A percentile compares a stretch with the other conserved stretches of the same genome.
Evolutionary conservation across 2,329 filamentous ascomycete genomes (phyloP).

Genomic region (Trematosphaeria pertusa): DNA sequence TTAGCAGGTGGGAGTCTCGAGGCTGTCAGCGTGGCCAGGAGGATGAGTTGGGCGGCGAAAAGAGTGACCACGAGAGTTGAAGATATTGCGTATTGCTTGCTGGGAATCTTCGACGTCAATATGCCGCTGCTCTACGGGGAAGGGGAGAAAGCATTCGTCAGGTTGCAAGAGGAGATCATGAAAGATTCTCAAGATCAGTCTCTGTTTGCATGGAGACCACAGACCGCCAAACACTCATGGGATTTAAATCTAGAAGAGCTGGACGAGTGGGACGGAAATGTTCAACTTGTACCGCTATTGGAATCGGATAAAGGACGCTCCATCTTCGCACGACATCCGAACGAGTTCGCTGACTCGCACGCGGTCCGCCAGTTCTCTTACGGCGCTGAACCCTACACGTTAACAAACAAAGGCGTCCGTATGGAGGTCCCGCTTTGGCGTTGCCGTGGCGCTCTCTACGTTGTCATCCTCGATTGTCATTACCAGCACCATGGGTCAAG

Average conservation of each 20-base stretch:
- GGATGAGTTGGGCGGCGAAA: constrained; percentile 19
- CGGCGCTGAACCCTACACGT: neutral
- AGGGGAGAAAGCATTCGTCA: constrained; percentile 9
- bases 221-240: neutral
- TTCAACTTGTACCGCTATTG: neutral
- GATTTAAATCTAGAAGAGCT: neutral
- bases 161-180: constrained; percentile 16
- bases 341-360: neutral
- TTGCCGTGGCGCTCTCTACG: neutral
- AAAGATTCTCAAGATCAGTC: constrained; percentile 8
- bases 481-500: neutral
- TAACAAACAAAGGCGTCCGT: constrained; percentile 8
- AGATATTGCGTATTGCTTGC: constrained; percentile 12
- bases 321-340: constrained; percentile 1
- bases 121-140: constrained; percentile 19
- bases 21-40: constrained; percentile 4
- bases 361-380: neutral
- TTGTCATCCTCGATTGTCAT: neutral
- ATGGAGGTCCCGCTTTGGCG: neutral
- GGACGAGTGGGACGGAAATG: neutral
- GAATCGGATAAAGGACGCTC: neutral
- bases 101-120: constrained; percentile 22
- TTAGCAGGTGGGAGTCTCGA: neutral
- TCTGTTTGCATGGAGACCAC: constrained; percentile 9
- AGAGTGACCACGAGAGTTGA: constrained; percentile 21